These are phyloP conservation scores for Aspergillus tamarii DNA, from an alignment of 2,329 filamentous ascomycete genomes.

Conservation along the genomic window DNA sequence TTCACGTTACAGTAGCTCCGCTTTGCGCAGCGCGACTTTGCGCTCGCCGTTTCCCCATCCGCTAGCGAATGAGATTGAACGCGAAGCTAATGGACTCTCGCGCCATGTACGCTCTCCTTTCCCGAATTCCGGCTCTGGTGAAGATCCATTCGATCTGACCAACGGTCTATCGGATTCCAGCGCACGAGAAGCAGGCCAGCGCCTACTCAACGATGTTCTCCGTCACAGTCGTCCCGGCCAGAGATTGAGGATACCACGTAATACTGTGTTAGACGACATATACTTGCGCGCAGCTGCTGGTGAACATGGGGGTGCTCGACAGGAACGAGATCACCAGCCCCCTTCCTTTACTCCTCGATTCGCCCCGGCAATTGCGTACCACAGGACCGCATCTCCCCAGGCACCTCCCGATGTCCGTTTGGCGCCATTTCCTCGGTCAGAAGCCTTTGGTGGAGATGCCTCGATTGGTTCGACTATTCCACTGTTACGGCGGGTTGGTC, in stretches of 20 bases:
- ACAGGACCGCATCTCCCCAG: slow-evolving; percentile 28
- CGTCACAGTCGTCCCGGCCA: slow-evolving; percentile 37
- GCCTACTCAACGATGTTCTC: slow-evolving; percentile 38
- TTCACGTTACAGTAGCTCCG: slow-evolving; percentile 30
- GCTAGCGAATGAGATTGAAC: slow-evolving; percentile 36
- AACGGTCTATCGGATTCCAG: slow-evolving; percentile 24
- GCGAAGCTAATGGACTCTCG: slow-evolving; percentile 27
- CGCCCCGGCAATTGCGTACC: slow-evolving; percentile 45
- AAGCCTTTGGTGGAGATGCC: slow-evolving; percentile 25
- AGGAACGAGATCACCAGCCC: slow-evolving; percentile 17
- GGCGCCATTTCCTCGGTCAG: slow-evolving; percentile 29
- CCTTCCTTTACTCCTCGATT: slow-evolving; percentile 47
- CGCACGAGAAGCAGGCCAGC: slow-evolving; percentile 39
- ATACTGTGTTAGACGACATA: slow-evolving; percentile 34
- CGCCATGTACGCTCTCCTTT: slow-evolving; percentile 31
- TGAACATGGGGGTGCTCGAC: slow-evolving; percentile 20
- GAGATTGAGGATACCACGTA: slow-evolving; percentile 41
- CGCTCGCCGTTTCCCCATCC: slow-evolving; percentile 35
- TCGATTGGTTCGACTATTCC: slow-evolving; percentile 27
- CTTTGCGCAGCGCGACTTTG: slow-evolving; percentile 32
- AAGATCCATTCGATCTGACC: slow-evolving; percentile 35
- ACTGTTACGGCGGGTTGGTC: slow-evolving; percentile 38
- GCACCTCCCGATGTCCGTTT: slow-evolving; percentile 25
- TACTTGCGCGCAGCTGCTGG: slow-evolving; percentile 27
- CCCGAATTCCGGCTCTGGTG: slow-evolving; percentile 28